A percentile compares a stretch with the other conserved stretches of the same genome.
These are phyloP conservation scores for Lonicera japonica DNA, from an alignment of 129 eudicot species.

Conservation along the genomic window DNA sequence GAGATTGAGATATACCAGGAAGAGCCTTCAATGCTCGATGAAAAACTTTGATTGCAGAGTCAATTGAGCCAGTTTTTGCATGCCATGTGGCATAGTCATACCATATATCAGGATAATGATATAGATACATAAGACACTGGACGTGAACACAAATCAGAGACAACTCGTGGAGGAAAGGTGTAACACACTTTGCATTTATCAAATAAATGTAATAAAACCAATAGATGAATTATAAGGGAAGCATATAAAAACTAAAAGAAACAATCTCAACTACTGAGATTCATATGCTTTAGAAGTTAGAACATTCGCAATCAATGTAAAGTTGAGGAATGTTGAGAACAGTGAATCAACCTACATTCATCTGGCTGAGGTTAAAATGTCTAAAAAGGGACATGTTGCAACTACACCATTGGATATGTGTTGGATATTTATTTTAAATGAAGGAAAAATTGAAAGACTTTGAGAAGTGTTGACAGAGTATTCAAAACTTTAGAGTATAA, in stretches of 20 bases:
- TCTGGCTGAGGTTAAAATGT: no score
- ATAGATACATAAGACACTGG: conserved; percentile 96
- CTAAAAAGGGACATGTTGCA: no score
- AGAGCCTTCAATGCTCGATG: conserved; percentile 94
- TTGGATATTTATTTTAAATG: no score
- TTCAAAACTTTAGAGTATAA: no score
- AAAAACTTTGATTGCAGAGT: conserved; percentile 84
- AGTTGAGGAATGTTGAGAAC: no score
- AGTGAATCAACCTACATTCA: no score
- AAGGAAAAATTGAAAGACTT: no score
- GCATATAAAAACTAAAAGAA: no score
- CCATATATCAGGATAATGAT: conserved; percentile 99
- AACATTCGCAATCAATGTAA: no score
- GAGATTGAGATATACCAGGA: conserved; percentile 56
- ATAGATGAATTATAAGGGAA: not conserved
- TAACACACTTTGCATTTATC: not conserved
- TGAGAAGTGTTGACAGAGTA: no score
- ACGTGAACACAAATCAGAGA: conserved; percentile 12
- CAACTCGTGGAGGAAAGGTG: not conserved
- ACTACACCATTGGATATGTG: no score
- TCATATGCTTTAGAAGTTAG: no score
- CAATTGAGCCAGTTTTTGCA: conserved; percentile 82
- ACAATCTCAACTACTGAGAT: not conserved
- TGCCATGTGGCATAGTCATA: conserved; percentile 97
- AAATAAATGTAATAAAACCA: not conserved